Evolutionary conservation across 2,329 filamentous ascomycete species (phyloP), one percentile per base, ranked within the genome.

Genomic region (Thielaviopsis populi): DNA sequence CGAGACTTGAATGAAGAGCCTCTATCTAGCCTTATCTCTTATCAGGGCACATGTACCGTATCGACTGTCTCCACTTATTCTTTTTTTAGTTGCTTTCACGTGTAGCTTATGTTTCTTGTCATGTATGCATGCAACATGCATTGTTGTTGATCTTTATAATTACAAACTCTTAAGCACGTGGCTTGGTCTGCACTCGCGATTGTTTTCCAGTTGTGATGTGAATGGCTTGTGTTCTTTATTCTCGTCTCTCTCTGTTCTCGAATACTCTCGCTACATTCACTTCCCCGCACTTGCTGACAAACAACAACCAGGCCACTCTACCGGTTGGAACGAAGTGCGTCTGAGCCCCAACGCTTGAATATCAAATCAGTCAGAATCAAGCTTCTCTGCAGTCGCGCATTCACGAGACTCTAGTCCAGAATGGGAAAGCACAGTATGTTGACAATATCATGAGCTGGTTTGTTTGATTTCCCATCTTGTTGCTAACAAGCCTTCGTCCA

Each of bases 371-470:
- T 37, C 11, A 50, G 19, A 27, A 50, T 22, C 11, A n/a, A 50
- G 46, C 46, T 27, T 27, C 19, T 15, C 15, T 50, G 11, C 22
- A 27, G 22, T 24, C 22, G 15, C 22, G 10, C 46, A 22, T 22
- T 15, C 46, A 27, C 46, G 11, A 50, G 22, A 50, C 46, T n/a
- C 27, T 19, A 37, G 27, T 7, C 53, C 5, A 56, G n/a, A 27
- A 74, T 74, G 73, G 73, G 73, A 66, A 74, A 74, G 69, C 70
- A 74, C 69, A 74, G 73, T 74, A 68, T 22, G 73, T 50, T 46
- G 6, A 13, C 53, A 10, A 1, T 53, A 17, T 27, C 27, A 24
- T 24, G 7, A 33, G 3, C 17, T n/a, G 24, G 3, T 10, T 56
- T 11, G 53, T 1, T 37, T 37, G 1, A 8, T 37, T 37, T 24